These are phyloP conservation scores for Picea glauca DNA, from an alignment of 75 land plant species.

Conservation along the genomic window DNA sequence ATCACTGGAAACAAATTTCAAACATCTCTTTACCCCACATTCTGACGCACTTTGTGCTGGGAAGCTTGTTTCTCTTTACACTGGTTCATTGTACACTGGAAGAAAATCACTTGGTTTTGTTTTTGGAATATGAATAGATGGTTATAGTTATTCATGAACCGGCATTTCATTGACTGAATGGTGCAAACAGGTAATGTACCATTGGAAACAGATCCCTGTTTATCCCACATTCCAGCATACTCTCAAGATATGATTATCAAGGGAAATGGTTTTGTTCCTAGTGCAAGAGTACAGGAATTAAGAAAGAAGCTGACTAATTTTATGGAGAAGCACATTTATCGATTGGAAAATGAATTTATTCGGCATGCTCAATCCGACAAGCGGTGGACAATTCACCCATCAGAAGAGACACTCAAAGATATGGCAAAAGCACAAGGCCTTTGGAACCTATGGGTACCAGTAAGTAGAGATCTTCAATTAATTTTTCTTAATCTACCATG, in stretches of 20 bases:
- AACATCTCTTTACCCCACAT: background rate
- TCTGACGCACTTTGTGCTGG: background rate
- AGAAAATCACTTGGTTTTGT: background rate
- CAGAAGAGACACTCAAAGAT: constrained; percentile 75
- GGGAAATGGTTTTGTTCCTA: constrained; percentile 61
- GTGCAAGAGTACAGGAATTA: constrained; percentile 51
- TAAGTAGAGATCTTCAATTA: constrained; percentile 23
- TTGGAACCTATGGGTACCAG: constrained; percentile 98
- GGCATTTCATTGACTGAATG: constrained; percentile 4
- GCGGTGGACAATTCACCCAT: constrained; percentile 92
- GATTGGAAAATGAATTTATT: constrained; percentile 67
- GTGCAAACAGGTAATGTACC: background rate
- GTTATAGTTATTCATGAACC: background rate
- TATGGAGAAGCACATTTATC: constrained; percentile 88
- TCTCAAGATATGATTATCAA: constrained; percentile 4
- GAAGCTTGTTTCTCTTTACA: background rate
- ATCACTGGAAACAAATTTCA: background rate
- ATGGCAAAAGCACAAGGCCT: constrained; percentile 82
- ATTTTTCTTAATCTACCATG: background rate
- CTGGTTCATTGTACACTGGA: background rate
- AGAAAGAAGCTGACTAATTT: constrained; percentile 58
- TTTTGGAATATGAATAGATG: background rate
- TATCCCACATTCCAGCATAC: background rate
- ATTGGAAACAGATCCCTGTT: constrained; percentile 5
- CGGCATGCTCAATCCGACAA: constrained; percentile 56